phyloP scores from a whole-genome alignment of 2,329 filamentous ascomycete species.

The Ambrosiella beaveri region DNA sequence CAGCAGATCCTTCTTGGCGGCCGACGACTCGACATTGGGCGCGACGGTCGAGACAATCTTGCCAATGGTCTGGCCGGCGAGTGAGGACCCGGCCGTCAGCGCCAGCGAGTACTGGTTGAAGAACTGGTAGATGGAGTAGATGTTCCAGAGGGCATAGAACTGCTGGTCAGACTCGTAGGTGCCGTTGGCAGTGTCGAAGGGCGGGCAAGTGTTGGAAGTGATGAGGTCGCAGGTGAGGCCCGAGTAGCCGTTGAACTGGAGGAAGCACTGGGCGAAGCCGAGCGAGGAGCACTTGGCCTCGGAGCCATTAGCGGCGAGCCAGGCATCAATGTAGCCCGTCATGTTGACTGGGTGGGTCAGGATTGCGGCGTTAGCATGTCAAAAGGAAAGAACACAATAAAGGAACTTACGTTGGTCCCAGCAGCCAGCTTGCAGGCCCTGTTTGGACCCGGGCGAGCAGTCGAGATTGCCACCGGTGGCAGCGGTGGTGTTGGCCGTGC shows the following conservation, averaged over 20 bases:
- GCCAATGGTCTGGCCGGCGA: slow-evolving; percentile 17
- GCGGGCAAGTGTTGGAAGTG: slow-evolving; percentile 16
- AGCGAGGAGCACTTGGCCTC: slow-evolving; percentile 16
- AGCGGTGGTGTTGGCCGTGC: not conserved
- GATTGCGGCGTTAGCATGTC: not conserved
- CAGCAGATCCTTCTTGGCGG: slow-evolving; percentile 13
- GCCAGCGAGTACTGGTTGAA: slow-evolving; percentile 19
- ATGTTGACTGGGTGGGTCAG: slow-evolving; percentile 12
- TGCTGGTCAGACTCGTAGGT: slow-evolving; percentile 16
- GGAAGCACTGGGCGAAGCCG: slow-evolving; percentile 18
- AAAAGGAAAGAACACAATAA: not conserved
- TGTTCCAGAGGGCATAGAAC: slow-evolving; percentile 19
- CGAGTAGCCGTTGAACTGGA: slow-evolving; percentile 17
- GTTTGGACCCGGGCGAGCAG: slow-evolving; percentile 2
- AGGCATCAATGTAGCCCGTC: slow-evolving; percentile 16
- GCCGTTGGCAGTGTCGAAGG: slow-evolving; percentile 13
- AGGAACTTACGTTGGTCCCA: slow-evolving; percentile 6
- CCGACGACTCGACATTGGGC: slow-evolving; percentile 15
- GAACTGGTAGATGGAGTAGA: slow-evolving; percentile 18
- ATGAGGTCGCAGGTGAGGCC: slow-evolving; percentile 17
- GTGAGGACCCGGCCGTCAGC: slow-evolving; percentile 16
- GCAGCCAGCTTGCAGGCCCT: slow-evolving; percentile 7
- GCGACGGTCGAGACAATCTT: slow-evolving; percentile 17
- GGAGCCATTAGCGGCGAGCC: slow-evolving; percentile 17
- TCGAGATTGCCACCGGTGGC: not conserved